These are phyloP conservation scores for Chalciporus sp. DNA, from an alignment of 1,284 basidiomycete species.

Conservation along the genomic window DNA sequence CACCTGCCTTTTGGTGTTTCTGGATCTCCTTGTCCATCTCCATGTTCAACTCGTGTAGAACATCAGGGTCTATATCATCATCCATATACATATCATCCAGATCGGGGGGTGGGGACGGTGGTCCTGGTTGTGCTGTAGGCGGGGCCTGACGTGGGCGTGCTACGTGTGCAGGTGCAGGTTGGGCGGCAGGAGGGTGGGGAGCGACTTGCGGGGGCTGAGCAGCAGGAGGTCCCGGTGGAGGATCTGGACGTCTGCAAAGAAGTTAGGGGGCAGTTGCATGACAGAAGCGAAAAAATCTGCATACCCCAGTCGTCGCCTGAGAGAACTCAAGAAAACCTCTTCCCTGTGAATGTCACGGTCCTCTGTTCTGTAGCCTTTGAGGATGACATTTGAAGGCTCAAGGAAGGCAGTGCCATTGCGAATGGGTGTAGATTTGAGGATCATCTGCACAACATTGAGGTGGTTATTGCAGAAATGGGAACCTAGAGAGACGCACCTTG, in stretches of 20 bases:
- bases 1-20: background rate
- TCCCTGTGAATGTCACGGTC: constrained; percentile 60
- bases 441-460: constrained; percentile 57
- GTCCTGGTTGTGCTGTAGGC: constrained; percentile 2
- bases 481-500: constrained; percentile 52
- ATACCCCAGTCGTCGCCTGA: constrained; percentile 65
- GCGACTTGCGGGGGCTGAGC: constrained; percentile 5
- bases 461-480: background rate
- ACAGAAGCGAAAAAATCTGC: constrained; percentile 21
- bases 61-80: constrained; percentile 33
- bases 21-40: constrained; percentile 21
- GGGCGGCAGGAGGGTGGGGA: constrained; percentile 3
- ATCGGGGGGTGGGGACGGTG: constrained; percentile 11
- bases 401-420: constrained; percentile 68
- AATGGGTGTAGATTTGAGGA: constrained; percentile 62
- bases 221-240: constrained; percentile 12
- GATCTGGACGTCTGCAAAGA: constrained; percentile 30
- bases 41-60: constrained; percentile 28
- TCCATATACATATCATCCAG: constrained; percentile 30
- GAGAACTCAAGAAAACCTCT: constrained; percentile 53
- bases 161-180: constrained; percentile 8
- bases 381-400: constrained; percentile 58
- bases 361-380: constrained; percentile 59
- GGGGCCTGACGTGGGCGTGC: constrained; percentile 11
- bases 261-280: background rate